Evolutionary conservation across 352 stramenopile species (phyloP).

Genomic region (Globisporangium middletonii): DNA sequence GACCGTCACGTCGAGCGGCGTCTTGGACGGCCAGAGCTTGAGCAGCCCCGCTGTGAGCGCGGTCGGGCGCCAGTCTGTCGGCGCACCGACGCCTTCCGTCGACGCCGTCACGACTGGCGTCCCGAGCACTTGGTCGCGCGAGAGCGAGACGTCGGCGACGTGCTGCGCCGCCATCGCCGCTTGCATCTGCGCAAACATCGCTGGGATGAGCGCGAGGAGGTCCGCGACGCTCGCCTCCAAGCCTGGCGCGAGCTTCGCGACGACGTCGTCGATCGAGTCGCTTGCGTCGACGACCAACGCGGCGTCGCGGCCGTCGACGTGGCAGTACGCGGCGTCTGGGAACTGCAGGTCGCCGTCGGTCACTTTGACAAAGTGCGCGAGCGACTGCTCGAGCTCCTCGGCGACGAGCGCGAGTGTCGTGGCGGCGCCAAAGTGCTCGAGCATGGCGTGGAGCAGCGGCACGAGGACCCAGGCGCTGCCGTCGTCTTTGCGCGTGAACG

Average conservation of each 20-base stretch:
- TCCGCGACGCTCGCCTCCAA: slow-evolving; percentile 19
- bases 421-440: slow-evolving; percentile 17
- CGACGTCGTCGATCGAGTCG: slow-evolving; percentile 16
- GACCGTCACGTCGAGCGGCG: slow-evolving; percentile 17
- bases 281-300: neutral
- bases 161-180: slow-evolving; percentile 12
- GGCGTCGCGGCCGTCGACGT: slow-evolving; percentile 16
- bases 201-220: slow-evolving; percentile 21
- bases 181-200: slow-evolving; percentile 12
- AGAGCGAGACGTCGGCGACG: slow-evolving; percentile 12
- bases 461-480: slow-evolving; percentile 35
- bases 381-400: slow-evolving; percentile 24
- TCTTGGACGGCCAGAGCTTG: slow-evolving; percentile 42
- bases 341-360: slow-evolving; percentile 33
- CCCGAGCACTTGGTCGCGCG: slow-evolving; percentile 20
- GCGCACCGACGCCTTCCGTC: slow-evolving; percentile 21
- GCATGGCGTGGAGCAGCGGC: slow-evolving; percentile 27
- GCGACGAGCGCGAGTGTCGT: slow-evolving; percentile 15
- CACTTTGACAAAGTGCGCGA: slow-evolving; percentile 22
- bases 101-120: slow-evolving; percentile 17
- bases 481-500: slow-evolving; percentile 32
- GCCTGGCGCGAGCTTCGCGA: slow-evolving; percentile 30
- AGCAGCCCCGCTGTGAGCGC: slow-evolving; percentile 24
- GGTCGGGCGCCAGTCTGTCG: slow-evolving; percentile 20
- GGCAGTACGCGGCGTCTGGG: slow-evolving; percentile 27